Percentiles rank a stretch among this genome's conserved stretches.
Conservation (phyloP, 345 rosid species). For the Eucalyptus tenuipes region DNA sequence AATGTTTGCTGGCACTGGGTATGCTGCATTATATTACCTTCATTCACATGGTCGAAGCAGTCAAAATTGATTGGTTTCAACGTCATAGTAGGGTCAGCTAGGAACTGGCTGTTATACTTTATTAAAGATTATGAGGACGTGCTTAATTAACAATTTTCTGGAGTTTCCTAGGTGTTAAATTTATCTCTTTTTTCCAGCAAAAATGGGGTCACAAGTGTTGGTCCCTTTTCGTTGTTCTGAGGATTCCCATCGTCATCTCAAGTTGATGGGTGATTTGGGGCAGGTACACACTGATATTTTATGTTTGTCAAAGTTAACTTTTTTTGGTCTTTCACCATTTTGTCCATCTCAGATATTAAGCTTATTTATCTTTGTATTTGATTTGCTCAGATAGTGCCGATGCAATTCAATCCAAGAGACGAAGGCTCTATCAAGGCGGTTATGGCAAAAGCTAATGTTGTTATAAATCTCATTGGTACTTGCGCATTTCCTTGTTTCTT, state of each 20-base stretch:
- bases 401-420: slow-evolving; percentile 86
- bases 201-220: slow-evolving; percentile 92
- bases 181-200: slow-evolving; percentile 32
- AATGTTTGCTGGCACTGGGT: not conserved
- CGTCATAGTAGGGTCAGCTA: not conserved
- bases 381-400: slow-evolving; percentile 70
- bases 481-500: not conserved
- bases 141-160: not conserved
- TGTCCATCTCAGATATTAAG: not conserved
- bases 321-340: not conserved
- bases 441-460: slow-evolving; percentile 98
- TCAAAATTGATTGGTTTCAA: not conserved
- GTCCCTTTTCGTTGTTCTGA: slow-evolving; percentile 97
- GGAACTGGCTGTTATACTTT: not conserved
- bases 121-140: not conserved
- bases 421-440: slow-evolving; percentile 91
- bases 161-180: not conserved
- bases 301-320: not conserved
- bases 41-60: not conserved
- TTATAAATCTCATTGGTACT: slow-evolving; percentile 89
- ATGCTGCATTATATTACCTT: not conserved
- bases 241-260: slow-evolving; percentile 86
- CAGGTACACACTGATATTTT: slow-evolving; percentile 38
- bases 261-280: slow-evolving; percentile 99
- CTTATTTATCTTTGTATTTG: not conserved